Conservation (phyloP, 495 filamentous ascomycete genomes). For the Xylaria acuta region DNA sequence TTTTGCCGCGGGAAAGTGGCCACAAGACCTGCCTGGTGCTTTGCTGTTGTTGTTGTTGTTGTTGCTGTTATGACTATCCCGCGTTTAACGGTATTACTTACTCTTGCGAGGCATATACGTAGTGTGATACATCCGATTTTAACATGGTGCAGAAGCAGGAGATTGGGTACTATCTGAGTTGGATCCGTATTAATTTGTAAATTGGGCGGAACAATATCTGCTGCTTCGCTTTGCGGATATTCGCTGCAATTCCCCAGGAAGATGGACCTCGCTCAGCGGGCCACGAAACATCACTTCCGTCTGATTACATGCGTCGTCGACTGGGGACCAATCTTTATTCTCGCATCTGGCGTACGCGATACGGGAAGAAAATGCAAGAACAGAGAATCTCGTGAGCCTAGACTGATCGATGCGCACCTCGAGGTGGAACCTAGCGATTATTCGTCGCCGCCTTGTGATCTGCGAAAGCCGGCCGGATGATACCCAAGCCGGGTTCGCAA, state of each 20-base stretch:
- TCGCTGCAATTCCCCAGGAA: neutral
- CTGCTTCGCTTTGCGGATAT: constrained; percentile 1
- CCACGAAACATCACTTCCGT: neutral
- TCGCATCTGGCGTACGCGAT: neutral
- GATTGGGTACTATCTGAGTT: neutral
- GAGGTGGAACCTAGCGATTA: neutral
- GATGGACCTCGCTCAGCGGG: neutral
- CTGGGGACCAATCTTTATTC: neutral
- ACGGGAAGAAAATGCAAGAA: neutral
- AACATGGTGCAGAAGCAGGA: neutral
- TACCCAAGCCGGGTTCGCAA: constrained; percentile 20
- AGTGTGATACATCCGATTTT: neutral
- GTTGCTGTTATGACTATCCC: neutral
- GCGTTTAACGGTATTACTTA: neutral
- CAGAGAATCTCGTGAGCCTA: neutral
- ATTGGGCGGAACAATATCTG: too few relatives aligned
- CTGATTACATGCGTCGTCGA: neutral
- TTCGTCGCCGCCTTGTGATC: constrained; percentile 17
- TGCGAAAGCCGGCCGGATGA: constrained; percentile 12
- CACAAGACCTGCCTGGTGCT: constrained; percentile 4
- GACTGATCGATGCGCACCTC: constrained; percentile 8
- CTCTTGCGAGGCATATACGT: neutral
- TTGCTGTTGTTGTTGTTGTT: neutral
- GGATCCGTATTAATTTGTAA: neutral
- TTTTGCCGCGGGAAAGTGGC: constrained; percentile 9